phyloP scores from a whole-genome alignment of 495 filamentous ascomycete genomes.

The Daldinia caldariorum region DNA sequence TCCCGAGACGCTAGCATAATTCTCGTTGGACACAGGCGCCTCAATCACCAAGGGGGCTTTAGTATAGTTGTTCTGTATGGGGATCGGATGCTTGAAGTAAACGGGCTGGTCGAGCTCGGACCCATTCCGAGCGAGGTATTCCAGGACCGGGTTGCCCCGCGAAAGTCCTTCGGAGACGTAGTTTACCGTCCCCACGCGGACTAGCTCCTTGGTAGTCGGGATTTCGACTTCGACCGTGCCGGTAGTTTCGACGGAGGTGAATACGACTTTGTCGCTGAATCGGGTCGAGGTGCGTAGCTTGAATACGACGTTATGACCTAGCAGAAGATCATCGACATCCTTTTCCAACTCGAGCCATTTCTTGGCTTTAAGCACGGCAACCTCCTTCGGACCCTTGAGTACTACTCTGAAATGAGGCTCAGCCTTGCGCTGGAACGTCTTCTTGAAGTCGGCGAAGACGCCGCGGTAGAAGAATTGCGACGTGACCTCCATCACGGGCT shows the following conservation, averaged over 20 bases:
- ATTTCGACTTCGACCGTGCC: conserved; percentile 87
- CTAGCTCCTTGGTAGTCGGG: conserved; percentile 80
- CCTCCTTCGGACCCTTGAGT: conserved; percentile 76
- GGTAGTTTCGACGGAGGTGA: conserved; percentile 80
- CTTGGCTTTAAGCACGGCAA: conserved; percentile 86
- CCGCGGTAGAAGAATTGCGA: conserved; percentile 90
- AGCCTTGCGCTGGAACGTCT: conserved; percentile 88
- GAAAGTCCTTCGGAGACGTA: conserved; percentile 75
- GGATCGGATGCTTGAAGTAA: conserved; percentile 86
- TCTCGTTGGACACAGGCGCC: conserved; percentile 85
- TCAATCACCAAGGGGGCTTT: conserved; percentile 80
- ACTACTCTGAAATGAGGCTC: conserved; percentile 85
- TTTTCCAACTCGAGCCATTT: conserved; percentile 80
- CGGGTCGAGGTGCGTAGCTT: conserved; percentile 79
- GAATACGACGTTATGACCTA: conserved; percentile 86
- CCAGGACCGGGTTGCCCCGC: conserved; percentile 86
- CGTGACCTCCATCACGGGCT: conserved; percentile 86
- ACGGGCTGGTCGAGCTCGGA: conserved; percentile 87
- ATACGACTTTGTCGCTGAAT: conserved; percentile 85
- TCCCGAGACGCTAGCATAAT: conserved; percentile 85
- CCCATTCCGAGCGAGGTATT: conserved; percentile 84
- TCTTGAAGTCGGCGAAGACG: conserved; percentile 81
- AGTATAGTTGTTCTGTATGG: conserved; percentile 67
- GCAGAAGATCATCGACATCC: conserved; percentile 75
- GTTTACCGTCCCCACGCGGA: conserved; percentile 85